Percentiles rank a stretch among this genome's conserved stretches.
phyloP scores from a whole-genome alignment of 257 asterid genomes.

The Nicotiana benthamiana region DNA sequence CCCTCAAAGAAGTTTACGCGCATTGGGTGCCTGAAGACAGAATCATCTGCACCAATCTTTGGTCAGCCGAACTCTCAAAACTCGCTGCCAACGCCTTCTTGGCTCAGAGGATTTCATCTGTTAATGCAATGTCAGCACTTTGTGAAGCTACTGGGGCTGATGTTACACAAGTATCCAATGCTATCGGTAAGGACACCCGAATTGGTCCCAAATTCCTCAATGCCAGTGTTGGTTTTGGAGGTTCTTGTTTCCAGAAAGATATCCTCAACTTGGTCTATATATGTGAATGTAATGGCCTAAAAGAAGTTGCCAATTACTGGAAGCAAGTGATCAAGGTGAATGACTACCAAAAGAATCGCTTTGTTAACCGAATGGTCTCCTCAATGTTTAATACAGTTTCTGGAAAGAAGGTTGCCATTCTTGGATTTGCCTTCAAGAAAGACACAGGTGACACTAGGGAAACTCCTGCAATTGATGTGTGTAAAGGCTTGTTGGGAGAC shows the following conservation, averaged over 20 bases:
- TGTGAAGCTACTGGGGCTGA: constrained; percentile 47
- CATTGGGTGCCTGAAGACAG: constrained; percentile 56
- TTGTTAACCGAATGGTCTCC: constrained; percentile 35
- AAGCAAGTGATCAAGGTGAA: constrained; percentile 46
- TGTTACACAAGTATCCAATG: constrained; percentile 32
- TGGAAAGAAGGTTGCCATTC: constrained; percentile 34
- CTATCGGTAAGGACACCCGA: constrained; percentile 39
- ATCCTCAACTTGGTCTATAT: constrained; percentile 41
- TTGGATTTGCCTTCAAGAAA: constrained; percentile 52
- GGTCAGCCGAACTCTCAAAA: constrained; percentile 66
- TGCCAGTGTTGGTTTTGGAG: constrained; percentile 51
- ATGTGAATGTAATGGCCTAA: constrained; percentile 46
- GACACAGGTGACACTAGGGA: constrained; percentile 52
- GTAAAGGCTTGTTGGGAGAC: constrained; percentile 39
- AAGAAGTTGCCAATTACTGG: constrained; percentile 47
- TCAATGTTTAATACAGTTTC: constrained; percentile 52
- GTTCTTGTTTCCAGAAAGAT: constrained; percentile 53
- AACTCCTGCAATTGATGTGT: constrained; percentile 45
- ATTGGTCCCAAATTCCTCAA: constrained; percentile 50
- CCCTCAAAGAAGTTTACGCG: constrained; percentile 41
- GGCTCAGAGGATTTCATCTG: constrained; percentile 59
- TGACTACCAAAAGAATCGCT: constrained; percentile 42
- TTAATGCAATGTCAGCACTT: constrained; percentile 37
- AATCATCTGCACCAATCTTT: constrained; percentile 45
- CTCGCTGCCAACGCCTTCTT: constrained; percentile 67